Base-by-base conservation (phyloP, 148 eudicot genomes). In the Tetragonia tetragonoides region DNA sequence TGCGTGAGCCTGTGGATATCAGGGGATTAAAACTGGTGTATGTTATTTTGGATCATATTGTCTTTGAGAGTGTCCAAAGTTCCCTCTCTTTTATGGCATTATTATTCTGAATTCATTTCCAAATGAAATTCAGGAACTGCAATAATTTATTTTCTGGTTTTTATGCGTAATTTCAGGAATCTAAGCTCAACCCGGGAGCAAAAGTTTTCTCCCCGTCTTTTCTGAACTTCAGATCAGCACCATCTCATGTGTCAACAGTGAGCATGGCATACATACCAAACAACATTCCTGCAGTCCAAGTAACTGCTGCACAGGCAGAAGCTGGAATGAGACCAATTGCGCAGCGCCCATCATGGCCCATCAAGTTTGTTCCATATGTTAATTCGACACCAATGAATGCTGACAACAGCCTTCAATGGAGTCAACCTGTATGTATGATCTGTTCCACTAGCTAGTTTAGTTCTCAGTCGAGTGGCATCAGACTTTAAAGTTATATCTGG, bases 111-210 rank as follows among this genome's bases (percentile, higher is more conserved):
- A 7, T 49, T 49, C 53, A 10, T 46, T 12, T 54, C 11, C 65
- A 40, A 41, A 11, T 7, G 12, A 20, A 37, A 20, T 71, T 78
- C 64, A 20, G 53, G 46, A 51, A 53, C n/a, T 39, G 40, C 38
- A 9, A 34, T 60, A 41, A 23, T 23, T 49, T 24, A 44, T 46
- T 39, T 44, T 59, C 7, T 42, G 24, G 1, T 0, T 21, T 68
- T 63, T 79, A 53, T 75, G 72, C 51, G 38, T 20, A 56, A 46
- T 68, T 84, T 37, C 79, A 93, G 99, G 97, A 87, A 81, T 93
- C 85, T 77, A 95, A 91, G 90, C 99, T 95, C 81, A 95, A 95
- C 82, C 93, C 97, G 68, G 88, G 87, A 81, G 99, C 99, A 62
- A 91, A 93, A 81, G 76, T 83, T 54, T 95, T 95, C 79, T 86